Percentiles rank a stretch among this genome's conserved stretches.
phyloP scores from a whole-genome alignment of 352 stramenopile genomes.

The Pythium oligandrum region DNA sequence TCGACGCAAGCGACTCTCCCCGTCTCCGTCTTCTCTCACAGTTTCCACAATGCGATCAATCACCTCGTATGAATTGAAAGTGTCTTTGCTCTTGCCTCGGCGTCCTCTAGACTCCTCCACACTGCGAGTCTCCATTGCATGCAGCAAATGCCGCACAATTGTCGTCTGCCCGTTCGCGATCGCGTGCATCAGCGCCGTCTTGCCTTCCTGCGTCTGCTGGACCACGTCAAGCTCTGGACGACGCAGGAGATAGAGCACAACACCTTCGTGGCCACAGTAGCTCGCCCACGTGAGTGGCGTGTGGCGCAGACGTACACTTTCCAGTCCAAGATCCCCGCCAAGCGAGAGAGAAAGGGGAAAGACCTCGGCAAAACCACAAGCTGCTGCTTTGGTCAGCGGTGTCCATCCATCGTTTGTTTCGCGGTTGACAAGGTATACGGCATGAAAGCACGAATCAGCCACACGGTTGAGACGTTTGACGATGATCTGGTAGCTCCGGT shows the following conservation, averaged over 20 bases:
- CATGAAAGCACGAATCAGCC: neutral
- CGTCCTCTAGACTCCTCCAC: neutral
- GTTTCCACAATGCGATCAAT: slow-evolving; percentile 11
- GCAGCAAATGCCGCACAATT: slow-evolving; percentile 55
- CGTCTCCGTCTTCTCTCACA: neutral
- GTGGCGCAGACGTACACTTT: slow-evolving; percentile 49
- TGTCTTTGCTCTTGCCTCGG: slow-evolving; percentile 9
- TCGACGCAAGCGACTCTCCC: neutral
- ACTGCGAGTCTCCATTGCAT: slow-evolving; percentile 27
- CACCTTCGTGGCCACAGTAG: slow-evolving; percentile 64
- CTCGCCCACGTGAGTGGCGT: slow-evolving; percentile 73
- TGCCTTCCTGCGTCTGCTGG: slow-evolving; percentile 46
- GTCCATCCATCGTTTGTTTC: slow-evolving; percentile 70
- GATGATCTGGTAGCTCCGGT: neutral
- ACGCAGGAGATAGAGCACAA: slow-evolving; percentile 48
- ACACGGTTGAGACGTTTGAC: neutral
- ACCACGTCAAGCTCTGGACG: slow-evolving; percentile 23
- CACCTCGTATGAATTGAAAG: slow-evolving; percentile 23
- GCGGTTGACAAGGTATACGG: slow-evolving; percentile 38
- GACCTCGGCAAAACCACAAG: slow-evolving; percentile 33
- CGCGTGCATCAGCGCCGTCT: slow-evolving; percentile 67
- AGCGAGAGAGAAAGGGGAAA: slow-evolving; percentile 39
- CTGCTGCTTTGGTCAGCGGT: slow-evolving; percentile 55
- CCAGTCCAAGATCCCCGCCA: slow-evolving; percentile 36
- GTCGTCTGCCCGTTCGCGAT: slow-evolving; percentile 42